Evolutionary conservation across 495 filamentous ascomycete species (phyloP).

Genomic region (Penicillium nucicola): DNA sequence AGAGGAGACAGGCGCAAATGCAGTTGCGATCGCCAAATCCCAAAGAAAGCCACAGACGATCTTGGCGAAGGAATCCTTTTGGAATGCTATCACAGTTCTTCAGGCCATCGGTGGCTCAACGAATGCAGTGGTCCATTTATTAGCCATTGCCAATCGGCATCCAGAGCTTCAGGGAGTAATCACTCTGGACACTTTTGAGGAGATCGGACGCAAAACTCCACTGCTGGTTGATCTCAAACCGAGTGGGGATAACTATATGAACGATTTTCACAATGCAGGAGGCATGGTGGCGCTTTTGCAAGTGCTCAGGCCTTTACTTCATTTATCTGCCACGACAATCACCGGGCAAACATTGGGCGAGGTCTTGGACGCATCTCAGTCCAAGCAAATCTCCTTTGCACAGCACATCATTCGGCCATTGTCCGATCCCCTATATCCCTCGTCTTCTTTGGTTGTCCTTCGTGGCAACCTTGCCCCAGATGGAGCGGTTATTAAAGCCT

Average conservation of each 20-base stretch:
- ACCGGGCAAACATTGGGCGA: constrained; percentile 58
- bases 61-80: constrained; percentile 58
- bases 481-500: constrained; percentile 62
- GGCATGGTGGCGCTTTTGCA: constrained; percentile 60
- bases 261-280: constrained; percentile 66
- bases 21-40: constrained; percentile 43
- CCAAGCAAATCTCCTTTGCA: constrained; percentile 39
- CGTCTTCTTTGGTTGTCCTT: constrained; percentile 52
- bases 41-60: constrained; percentile 51
- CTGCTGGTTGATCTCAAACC: constrained; percentile 66
- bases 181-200: constrained; percentile 55
- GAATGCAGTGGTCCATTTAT: constrained; percentile 64
- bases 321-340: constrained; percentile 55
- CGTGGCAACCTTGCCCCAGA: constrained; percentile 54
- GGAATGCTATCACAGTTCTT: constrained; percentile 65
- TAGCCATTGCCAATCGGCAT: constrained; percentile 63
- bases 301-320: constrained; percentile 53
- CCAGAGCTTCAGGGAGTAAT: constrained; percentile 52
- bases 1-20: constrained; percentile 58
- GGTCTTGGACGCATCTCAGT: constrained; percentile 44
- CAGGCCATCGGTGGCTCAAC: constrained; percentile 70
- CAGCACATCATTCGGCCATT: constrained; percentile 51
- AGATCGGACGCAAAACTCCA: constrained; percentile 56
- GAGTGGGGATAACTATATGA: constrained; percentile 68
- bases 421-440: constrained; percentile 49